Conservation (phyloP, 225 moss, liverwort and hornwort species). For the Antitrichia curtipendula region DNA sequence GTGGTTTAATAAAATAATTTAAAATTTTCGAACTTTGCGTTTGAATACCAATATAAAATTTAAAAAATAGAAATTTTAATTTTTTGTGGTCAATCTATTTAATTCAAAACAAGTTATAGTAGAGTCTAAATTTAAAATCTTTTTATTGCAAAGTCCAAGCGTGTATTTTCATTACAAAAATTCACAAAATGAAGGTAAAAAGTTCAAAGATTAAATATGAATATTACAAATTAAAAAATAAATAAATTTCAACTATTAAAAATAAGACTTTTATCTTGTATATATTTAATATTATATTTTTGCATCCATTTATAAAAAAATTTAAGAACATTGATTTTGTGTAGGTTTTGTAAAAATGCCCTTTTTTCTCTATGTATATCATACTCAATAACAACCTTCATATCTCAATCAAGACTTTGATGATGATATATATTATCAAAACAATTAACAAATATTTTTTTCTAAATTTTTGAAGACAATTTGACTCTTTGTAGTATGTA, state of each 20-base stretch:
- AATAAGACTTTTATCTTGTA: not conserved
- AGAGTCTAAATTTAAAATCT: too few relatives aligned
- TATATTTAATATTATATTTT: not conserved
- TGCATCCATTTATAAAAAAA: not conserved
- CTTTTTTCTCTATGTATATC: not conserved
- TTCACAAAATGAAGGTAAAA: not conserved
- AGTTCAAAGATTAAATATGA: not conserved
- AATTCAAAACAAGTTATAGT: not conserved
- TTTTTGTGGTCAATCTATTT: not conserved
- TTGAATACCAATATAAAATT: too few relatives aligned
- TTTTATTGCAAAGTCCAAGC: not conserved
- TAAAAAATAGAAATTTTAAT: not conserved
- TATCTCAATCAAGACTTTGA: not conserved
- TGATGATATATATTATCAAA: too few relatives aligned
- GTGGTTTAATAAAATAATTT: not conserved
- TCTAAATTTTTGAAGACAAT: not conserved
- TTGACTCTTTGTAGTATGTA: too few relatives aligned
- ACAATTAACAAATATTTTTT: not conserved
- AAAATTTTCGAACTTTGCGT: not conserved
- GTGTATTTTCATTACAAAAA: too few relatives aligned
- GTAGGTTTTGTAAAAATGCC: not conserved
- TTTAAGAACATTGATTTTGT: not conserved
- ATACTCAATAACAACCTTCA: fast-evolving
- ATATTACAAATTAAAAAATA: not conserved
- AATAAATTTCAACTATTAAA: not conserved